Evolutionary conservation across 2,329 filamentous ascomycete species (phyloP).

Genomic region (Pseudogymnoascus sp.): DNA sequence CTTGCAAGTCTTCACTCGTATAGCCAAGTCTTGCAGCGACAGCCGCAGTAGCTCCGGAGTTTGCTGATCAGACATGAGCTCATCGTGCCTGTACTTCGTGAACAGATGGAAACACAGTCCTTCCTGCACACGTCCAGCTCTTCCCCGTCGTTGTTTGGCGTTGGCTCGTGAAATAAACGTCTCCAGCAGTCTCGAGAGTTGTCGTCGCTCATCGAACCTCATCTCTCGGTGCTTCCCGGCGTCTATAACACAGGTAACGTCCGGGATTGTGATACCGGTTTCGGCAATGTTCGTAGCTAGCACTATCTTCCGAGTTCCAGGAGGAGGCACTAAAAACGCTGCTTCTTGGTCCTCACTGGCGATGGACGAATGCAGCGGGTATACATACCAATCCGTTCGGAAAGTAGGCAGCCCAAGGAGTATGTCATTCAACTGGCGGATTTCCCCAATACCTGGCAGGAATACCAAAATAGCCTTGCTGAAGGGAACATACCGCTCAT

Average conservation of each 20-base stretch:
- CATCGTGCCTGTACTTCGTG: conserved; percentile 81
- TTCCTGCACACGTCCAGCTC: conserved; percentile 91
- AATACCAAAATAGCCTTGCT: conserved; percentile 94
- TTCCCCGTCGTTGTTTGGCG: conserved; percentile 86
- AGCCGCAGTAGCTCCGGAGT: conserved; percentile 93
- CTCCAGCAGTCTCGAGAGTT: conserved; percentile 83
- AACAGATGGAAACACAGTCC: conserved; percentile 95
- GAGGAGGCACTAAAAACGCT: conserved; percentile 78
- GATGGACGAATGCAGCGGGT: conserved; percentile 88
- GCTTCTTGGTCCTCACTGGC: conserved; percentile 94
- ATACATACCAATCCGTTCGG: conserved; percentile 69
- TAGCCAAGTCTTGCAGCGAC: conserved; percentile 87
- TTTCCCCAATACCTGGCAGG: conserved; percentile 88
- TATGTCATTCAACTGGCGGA: conserved; percentile 79
- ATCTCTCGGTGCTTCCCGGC: conserved; percentile 96
- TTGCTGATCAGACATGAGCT: conserved; percentile 80
- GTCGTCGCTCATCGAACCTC: conserved; percentile 88
- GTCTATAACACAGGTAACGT: conserved; percentile 94
- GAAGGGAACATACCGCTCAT: conserved; percentile 57
- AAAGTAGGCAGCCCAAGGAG: conserved; percentile 71
- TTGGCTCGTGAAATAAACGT: conserved; percentile 94
- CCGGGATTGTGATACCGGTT: conserved; percentile 96
- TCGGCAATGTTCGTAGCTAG: conserved; percentile 97
- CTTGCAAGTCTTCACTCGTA: conserved; percentile 96
- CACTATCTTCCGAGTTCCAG: conserved; percentile 82